These are phyloP conservation scores for Skeletonema menzelii DNA, from an alignment of 108 stramenopile genomes.

Conservation along the genomic window DNA sequence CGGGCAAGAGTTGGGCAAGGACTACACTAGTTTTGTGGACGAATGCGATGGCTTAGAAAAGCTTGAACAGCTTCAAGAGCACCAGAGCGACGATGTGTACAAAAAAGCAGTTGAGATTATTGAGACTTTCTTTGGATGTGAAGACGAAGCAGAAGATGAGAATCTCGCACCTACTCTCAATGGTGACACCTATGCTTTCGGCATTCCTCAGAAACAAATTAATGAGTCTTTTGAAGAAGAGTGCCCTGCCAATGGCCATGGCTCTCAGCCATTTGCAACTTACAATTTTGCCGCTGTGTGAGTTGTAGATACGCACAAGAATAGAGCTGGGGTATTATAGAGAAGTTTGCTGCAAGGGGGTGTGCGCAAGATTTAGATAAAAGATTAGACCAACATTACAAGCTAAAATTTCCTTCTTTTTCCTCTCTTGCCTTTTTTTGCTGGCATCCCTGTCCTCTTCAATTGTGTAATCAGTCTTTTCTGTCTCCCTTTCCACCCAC, in stretches of 20 bases:
- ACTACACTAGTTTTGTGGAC: slow-evolving; percentile 55
- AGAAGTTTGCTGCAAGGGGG: background rate
- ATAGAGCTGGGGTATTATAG: background rate
- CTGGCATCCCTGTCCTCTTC: slow-evolving; percentile 47
- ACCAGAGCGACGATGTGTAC: slow-evolving; percentile 78
- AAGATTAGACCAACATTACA: background rate
- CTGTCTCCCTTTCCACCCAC: slow-evolving; percentile 67
- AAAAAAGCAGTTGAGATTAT: slow-evolving; percentile 73
- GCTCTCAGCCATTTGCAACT: slow-evolving; percentile 20
- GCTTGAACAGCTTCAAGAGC: slow-evolving; percentile 86
- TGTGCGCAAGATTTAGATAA: background rate
- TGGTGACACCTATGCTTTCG: slow-evolving; percentile 60
- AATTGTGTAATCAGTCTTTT: slow-evolving; percentile 48
- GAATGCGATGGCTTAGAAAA: slow-evolving; percentile 75
- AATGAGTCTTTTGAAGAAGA: slow-evolving; percentile 11
- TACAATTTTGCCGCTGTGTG: slow-evolving; percentile 18
- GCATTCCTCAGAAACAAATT: slow-evolving; percentile 21
- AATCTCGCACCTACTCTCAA: slow-evolving; percentile 64
- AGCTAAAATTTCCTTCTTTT: background rate
- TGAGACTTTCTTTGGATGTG: slow-evolving; percentile 78
- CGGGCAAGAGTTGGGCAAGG: slow-evolving; percentile 27
- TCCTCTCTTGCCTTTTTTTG: slow-evolving; percentile 19
- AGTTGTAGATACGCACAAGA: background rate
- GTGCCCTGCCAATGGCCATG: slow-evolving; percentile 16
- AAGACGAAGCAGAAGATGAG: slow-evolving; percentile 72